A percentile compares a stretch with the other conserved stretches of the same genome.
Conservation (phyloP, 1,139 yeast genomes). For the Taphrina betulina region DNA sequence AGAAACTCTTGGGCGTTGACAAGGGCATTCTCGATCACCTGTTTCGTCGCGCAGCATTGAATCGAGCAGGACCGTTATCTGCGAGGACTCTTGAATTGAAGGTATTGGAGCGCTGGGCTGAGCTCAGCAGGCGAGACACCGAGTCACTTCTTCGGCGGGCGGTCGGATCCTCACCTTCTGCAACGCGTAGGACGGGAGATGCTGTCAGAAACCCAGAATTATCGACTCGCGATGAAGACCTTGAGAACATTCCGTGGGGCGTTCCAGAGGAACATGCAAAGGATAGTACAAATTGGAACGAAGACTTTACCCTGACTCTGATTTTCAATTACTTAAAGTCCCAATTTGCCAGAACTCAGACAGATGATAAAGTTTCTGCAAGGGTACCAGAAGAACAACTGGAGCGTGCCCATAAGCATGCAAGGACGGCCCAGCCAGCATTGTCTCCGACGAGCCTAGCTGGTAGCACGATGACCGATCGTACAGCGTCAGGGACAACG, state of each 20-base stretch:
- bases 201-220: too few species aligned
- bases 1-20: conserved; percentile 9
- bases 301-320: conserved; percentile 8
- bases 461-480: too few species aligned
- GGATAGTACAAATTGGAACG: conserved; percentile 14
- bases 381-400: too few species aligned
- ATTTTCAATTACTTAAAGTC: conserved; percentile 16
- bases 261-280: conserved; percentile 10
- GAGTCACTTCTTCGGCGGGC: too few species aligned
- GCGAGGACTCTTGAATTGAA: not conserved
- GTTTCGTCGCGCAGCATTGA: not conserved
- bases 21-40: not conserved
- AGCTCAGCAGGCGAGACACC: conserved; percentile 2
- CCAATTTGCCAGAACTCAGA: not conserved
- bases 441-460: too few species aligned
- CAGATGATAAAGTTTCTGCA: not conserved
- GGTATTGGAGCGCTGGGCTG: conserved; percentile 13
- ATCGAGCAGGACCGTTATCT: not conserved
- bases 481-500: too few species aligned
- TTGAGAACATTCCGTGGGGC: conserved; percentile 22
- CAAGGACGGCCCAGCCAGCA: too few species aligned
- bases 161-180: too few species aligned
- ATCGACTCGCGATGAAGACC: too few species aligned
- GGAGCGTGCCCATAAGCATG: too few species aligned
- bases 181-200: too few species aligned